A percentile compares a stretch with the other conserved stretches of the same genome.
phyloP scores from a whole-genome alignment of 331 rosid genomes.

The Saraca asoca region DNA sequence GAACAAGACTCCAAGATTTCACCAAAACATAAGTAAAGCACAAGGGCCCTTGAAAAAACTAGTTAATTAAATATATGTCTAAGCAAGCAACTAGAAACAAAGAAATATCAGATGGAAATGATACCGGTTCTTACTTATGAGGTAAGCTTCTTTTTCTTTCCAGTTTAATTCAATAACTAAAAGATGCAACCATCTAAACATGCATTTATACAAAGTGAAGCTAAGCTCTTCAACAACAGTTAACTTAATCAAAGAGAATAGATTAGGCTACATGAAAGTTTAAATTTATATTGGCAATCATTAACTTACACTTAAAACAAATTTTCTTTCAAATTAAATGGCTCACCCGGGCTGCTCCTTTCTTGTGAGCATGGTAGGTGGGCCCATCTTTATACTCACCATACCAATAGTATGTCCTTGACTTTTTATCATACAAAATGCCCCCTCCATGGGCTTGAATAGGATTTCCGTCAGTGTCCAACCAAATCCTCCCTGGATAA shows the following conservation, averaged over 20 bases:
- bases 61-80: conserved; percentile 11
- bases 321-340: conserved; percentile 21
- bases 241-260: background rate
- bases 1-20: background rate
- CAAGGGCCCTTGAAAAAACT: conserved; percentile 18
- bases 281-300: conserved; percentile 19
- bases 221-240: conserved; percentile 10
- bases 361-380: conserved; percentile 83
- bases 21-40: conserved; percentile 1
- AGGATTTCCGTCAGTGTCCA: conserved; percentile 90
- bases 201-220: background rate
- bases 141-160: background rate
- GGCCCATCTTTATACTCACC: conserved; percentile 99
- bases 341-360: conserved; percentile 95
- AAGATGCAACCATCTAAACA: conserved; percentile 22
- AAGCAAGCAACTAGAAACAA: background rate
- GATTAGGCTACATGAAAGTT: conserved; percentile 17
- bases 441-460: conserved; percentile 99
- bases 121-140: conserved; percentile 11
- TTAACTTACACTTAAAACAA: conserved; percentile 23
- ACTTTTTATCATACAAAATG: conserved; percentile 59
- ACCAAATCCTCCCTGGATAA: conserved; percentile 87
- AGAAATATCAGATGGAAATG: conserved; percentile 7
- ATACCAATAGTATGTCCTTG: conserved; percentile 90
- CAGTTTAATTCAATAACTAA: background rate